Evolutionary conservation across 192 early-diverging fungal genomes (phyloP).

Genomic region (Pilaira anomala): DNA sequence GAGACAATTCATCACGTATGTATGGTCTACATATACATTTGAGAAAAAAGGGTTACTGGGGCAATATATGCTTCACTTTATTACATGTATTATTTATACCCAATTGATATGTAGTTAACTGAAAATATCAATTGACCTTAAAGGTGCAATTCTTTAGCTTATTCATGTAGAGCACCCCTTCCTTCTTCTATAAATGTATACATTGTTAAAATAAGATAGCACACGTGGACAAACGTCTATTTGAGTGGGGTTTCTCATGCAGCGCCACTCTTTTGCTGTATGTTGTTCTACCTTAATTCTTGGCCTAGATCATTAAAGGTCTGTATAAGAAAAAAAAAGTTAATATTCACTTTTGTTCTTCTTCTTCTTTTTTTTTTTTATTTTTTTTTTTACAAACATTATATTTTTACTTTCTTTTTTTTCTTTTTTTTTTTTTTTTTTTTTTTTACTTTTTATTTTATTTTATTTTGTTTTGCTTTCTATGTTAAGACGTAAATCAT

Average conservation of each 20-base stretch:
- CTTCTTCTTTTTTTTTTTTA: constrained; percentile 14
- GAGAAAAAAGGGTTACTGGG: no score
- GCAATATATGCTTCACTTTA: no score
- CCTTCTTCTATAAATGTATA: no score
- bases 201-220: no score
- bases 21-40: no score
- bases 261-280: constrained; percentile 3
- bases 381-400: not conserved
- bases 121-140: no score
- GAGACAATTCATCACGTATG: no score
- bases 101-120: no score
- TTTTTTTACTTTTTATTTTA: not conserved
- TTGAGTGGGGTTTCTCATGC: not conserved
- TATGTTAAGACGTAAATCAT: constrained; percentile 17
- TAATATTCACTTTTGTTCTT: constrained; percentile 7
- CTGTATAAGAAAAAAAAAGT: constrained; percentile 5
- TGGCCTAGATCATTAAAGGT: constrained; percentile 6
- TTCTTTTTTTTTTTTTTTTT: not conserved
- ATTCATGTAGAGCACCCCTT: no score
- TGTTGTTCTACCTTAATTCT: not conserved
- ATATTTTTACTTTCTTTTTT: not conserved
- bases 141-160: no score
- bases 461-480: not conserved
- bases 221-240: constrained; percentile 21
- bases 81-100: no score